Percentiles rank a stretch among this genome's conserved stretches.
Conservation (phyloP, 495 filamentous ascomycete species). For the Trichoderma asperelloides region DNA sequence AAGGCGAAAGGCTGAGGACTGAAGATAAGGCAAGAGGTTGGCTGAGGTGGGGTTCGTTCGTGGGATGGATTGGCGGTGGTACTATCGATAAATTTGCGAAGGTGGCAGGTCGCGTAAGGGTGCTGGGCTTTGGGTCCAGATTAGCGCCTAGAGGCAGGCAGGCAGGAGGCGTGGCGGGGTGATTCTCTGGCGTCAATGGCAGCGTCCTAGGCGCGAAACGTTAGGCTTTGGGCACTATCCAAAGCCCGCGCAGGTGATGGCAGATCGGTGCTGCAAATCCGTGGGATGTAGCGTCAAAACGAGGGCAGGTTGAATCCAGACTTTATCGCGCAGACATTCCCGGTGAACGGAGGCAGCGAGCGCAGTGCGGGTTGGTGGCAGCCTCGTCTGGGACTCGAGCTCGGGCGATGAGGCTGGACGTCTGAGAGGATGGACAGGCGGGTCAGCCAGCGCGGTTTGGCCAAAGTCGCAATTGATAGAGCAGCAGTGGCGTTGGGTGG, state of each 20-base stretch:
- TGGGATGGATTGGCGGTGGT: not conserved
- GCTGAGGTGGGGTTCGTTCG: not conserved
- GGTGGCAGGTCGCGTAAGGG: not conserved
- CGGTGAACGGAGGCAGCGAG: not conserved
- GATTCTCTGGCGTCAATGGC: not conserved
- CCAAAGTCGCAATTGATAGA: not conserved
- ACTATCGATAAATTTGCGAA: not conserved
- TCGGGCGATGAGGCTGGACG: not conserved
- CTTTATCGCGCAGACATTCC: not conserved
- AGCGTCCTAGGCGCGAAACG: not conserved
- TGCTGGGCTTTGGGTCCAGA: not conserved
- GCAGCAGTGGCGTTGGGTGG: no score
- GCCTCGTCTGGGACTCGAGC: not conserved
- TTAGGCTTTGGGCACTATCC: not conserved
- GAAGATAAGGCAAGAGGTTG: not conserved
- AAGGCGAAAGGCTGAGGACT: not conserved
- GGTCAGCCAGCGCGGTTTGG: not conserved
- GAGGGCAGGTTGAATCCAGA: not conserved
- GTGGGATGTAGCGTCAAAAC: not conserved
- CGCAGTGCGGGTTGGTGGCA: not conserved
- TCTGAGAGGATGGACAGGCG: not conserved
- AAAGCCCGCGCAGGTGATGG: no score
- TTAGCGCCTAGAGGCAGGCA: not conserved
- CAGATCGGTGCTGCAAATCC: not conserved
- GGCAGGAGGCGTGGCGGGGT: not conserved